Evolutionary conservation across 495 filamentous ascomycete genomes (phyloP).

Genomic region (Penicillium fimorum): DNA sequence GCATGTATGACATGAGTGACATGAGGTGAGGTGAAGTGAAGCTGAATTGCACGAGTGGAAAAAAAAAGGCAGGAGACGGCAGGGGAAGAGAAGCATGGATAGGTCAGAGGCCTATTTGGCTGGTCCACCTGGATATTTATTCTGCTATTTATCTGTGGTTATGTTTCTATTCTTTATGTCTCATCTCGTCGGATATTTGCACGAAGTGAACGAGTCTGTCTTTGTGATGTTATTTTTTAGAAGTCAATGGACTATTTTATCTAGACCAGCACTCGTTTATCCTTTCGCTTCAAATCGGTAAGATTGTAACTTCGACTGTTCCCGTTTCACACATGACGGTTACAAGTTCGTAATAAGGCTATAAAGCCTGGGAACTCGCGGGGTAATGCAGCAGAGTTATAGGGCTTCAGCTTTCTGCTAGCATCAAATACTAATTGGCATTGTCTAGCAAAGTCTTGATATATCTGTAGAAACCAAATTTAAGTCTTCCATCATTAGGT

Average conservation of each 20-base stretch:
- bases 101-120: slow-evolving; percentile 8
- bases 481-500: neutral
- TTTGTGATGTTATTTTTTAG: slow-evolving; percentile 9
- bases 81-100: slow-evolving; percentile 1
- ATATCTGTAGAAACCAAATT: neutral
- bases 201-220: slow-evolving; percentile 16
- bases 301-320: neutral
- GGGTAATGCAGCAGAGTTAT: neutral
- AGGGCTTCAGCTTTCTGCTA: neutral
- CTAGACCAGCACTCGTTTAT: neutral
- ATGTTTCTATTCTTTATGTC: slow-evolving; percentile 13
- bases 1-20: slow-evolving; percentile 9
- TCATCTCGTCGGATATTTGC: neutral
- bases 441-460: neutral
- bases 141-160: slow-evolving; percentile 1
- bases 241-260: slow-evolving; percentile 7
- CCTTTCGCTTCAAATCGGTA: neutral
- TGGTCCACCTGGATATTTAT: slow-evolving; percentile 4
- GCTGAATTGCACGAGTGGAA: neutral
- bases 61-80: neutral
- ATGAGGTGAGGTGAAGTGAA: slow-evolving; percentile 5
- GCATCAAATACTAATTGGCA: neutral
- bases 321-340: neutral
- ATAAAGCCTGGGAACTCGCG: neutral
- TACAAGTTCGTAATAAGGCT: neutral